Evolutionary conservation across 345 rosid species (phyloP).

Genomic region (Eucalyptus cladocalyx): DNA sequence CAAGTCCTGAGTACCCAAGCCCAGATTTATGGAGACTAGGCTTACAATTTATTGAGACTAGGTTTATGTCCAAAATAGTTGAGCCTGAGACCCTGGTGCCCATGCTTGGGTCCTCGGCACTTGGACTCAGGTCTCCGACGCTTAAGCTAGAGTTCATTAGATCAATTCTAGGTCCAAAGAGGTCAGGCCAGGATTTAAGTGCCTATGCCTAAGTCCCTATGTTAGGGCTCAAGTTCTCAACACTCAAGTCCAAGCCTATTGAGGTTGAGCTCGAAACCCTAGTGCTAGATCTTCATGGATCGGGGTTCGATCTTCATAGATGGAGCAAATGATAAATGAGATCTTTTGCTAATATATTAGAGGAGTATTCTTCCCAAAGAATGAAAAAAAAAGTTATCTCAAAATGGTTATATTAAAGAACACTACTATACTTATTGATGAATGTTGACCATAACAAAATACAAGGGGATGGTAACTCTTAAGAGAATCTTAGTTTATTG

Average conservation of each 20-base stretch:
- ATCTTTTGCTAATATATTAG: neutral
- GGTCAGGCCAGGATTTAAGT: rapidly evolving
- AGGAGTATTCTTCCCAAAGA: neutral
- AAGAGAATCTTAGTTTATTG: neutral
- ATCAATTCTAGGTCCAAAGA: neutral
- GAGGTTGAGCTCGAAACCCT: rapidly evolving
- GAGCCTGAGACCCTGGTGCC: rapidly evolving
- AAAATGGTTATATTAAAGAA: neutral
- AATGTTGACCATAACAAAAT: neutral
- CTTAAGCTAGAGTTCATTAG: neutral
- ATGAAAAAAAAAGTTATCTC: neutral
- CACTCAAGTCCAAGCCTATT: rapidly evolving
- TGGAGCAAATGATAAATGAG: neutral
- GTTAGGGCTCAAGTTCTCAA: neutral
- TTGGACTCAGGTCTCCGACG: rapidly evolving
- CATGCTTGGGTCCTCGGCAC: neutral
- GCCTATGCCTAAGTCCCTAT: neutral
- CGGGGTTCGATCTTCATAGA: rapidly evolving
- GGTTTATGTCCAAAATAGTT: rapidly evolving
- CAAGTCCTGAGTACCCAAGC: neutral
- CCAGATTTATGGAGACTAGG: rapidly evolving
- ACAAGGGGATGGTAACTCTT: neutral
- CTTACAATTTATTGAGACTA: neutral
- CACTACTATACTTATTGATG: neutral
- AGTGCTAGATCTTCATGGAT: neutral